Evolutionary conservation across 139 green algal species (phyloP), one percentile per base, ranked within the genome.

Genomic region (Volvox africanus): DNA sequence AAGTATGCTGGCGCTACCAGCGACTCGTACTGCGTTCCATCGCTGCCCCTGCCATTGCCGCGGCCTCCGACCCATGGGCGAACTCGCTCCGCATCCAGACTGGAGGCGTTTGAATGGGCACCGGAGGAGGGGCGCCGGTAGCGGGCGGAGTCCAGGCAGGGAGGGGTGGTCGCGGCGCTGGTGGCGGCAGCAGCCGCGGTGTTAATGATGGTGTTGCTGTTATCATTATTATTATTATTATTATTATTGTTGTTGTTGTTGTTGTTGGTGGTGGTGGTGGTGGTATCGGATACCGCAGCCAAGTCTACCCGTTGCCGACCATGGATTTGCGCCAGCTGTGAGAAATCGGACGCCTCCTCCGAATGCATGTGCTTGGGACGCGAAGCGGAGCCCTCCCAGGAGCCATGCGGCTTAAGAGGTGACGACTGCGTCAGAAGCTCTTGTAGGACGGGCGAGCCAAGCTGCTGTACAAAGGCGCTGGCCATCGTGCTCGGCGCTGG

Each of bases 381-480:
- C 5, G 65, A 12, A 6, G 21, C 21, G 24, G 65, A 28, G 65
- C 16, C 65, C 1, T 24, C 32, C 36, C 62, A 55, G 44, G 44
- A 55, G 44, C 44, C 44, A 55, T 55, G 44, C 44, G 44, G 9
- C 44, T 55, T 55, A 5, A 55, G 5, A 55, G 44, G 44, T 55
- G 44, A 55, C 44, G 44, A 55, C 1, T 84, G 78, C 30, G 30
- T 33, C 76, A 68, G 36, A 12, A 84, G 37, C 36, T 84, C 78
- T 32, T 65, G 21, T 18, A 84, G 78, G 11, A 84, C 37, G 17
- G 78, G 37, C 3, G 65, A 80, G 50, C 50, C 86, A 12, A 44
- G 50, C 73, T 90, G 86, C 6, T 35, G 50, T 26, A 83, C 16
- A 65, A 90, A 90, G 14, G 86, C 35, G 86, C 73, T 90, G 50